Conservation (phyloP, 306 rosid species). For the Cucurbita maxima region DNA sequence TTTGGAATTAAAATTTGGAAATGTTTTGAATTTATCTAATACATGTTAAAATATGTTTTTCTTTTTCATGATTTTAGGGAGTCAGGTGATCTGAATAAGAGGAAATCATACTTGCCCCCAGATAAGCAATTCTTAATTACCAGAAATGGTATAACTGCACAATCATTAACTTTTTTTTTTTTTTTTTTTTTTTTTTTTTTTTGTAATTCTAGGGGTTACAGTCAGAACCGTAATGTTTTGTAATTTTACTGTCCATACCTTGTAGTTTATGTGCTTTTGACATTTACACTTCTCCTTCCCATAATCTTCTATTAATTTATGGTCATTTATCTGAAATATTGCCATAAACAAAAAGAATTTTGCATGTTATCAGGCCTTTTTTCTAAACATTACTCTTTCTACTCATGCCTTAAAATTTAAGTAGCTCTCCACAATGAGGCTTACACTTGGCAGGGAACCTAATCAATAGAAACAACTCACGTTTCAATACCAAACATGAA, state of each 20-base stretch:
- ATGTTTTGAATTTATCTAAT: neutral
- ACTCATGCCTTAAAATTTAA: neutral
- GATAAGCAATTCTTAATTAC: conserved; percentile 85
- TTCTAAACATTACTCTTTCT: neutral
- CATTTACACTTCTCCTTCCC: neutral
- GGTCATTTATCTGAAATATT: neutral
- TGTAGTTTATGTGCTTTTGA: neutral
- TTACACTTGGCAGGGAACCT: neutral
- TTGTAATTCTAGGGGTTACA: neutral
- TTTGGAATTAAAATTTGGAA: no score
- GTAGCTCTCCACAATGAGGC: neutral
- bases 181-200: neutral
- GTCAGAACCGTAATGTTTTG: neutral
- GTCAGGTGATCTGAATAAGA: conserved; percentile 80
- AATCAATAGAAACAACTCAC: neutral
- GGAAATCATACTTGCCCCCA: conserved; percentile 72
- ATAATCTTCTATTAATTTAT: neutral
- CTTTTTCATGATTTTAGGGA: conserved; percentile 43
- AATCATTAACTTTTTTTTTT: neutral
- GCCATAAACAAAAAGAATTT: neutral
- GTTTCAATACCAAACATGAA: neutral
- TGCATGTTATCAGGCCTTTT: neutral
- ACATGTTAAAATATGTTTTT: neutral
- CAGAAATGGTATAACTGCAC: conserved; percentile 50
- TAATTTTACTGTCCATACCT: neutral